Conservation (phyloP, 2,329 filamentous ascomycete species). For the Aspergillus tanneri region DNA sequence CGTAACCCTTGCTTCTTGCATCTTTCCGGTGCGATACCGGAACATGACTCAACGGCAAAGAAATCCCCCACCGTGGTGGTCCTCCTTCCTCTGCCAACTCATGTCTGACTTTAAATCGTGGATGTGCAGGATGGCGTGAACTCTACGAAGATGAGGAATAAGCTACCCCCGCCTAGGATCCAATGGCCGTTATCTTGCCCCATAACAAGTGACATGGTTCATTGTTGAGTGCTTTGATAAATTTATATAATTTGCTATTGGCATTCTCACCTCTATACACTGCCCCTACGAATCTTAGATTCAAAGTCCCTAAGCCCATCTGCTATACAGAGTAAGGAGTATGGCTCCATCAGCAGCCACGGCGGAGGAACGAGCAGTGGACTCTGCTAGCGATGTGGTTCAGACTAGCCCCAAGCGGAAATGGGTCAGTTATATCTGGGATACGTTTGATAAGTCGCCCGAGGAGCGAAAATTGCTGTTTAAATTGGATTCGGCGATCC, state of each 20-base stretch:
- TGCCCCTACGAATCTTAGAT: no score
- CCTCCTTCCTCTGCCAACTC: background rate
- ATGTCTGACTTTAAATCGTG: background rate
- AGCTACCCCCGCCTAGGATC: background rate
- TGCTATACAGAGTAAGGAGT: background rate
- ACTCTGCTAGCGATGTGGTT: slow-evolving; percentile 13
- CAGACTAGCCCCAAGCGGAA: slow-evolving; percentile 35
- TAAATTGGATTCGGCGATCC: slow-evolving; percentile 50
- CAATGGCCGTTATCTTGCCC: background rate
- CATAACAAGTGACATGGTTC: background rate
- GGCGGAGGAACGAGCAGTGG: slow-evolving; percentile 16
- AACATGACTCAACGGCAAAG: background rate
- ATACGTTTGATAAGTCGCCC: slow-evolving; percentile 53
- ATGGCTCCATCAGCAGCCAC: slow-evolving; percentile 20
- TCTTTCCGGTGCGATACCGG: background rate
- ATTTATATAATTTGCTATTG: no score
- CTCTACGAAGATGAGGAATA: slow-evolving; percentile 12
- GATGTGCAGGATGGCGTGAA: slow-evolving; percentile 6
- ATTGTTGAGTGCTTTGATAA: no score
- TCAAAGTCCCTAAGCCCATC: no score
- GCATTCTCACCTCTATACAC: no score
- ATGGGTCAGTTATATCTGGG: slow-evolving; percentile 55
- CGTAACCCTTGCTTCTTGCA: background rate
- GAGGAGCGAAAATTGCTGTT: slow-evolving; percentile 51
- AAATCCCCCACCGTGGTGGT: background rate